Conservation (phyloP, 2,329 filamentous ascomycete genomes). For the Ophiostoma quercus region DNA sequence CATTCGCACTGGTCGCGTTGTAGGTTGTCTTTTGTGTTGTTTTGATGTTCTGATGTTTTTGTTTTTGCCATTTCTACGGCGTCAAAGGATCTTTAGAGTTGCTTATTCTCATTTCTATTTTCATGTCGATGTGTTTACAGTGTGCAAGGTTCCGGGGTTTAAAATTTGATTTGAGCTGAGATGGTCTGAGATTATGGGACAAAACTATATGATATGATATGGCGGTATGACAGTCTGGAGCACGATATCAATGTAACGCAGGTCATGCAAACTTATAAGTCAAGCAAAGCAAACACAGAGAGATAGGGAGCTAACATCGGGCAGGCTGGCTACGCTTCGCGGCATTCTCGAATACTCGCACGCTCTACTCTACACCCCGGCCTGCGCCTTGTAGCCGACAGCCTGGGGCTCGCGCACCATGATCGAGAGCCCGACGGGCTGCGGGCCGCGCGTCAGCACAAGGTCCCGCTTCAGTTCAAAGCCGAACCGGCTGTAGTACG, state of each 20-base stretch:
- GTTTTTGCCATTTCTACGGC: neutral
- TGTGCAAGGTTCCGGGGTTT: neutral
- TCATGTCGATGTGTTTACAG: neutral
- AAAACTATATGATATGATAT: neutral
- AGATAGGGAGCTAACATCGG: neutral
- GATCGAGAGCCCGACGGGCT: conserved; percentile 64
- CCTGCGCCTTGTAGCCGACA: conserved; percentile 27
- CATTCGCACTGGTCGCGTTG: conserved; percentile 44
- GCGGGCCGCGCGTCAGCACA: conserved; percentile 52
- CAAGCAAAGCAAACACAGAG: neutral
- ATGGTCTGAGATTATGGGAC: neutral
- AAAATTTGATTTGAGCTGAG: neutral
- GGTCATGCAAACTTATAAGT: neutral
- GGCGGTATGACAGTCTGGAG: neutral
- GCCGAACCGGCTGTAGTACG: conserved; percentile 70
- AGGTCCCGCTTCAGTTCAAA: conserved; percentile 63
- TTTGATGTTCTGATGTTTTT: neutral
- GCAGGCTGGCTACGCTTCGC: neutral
- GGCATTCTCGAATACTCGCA: neutral
- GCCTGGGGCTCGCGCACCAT: conserved; percentile 70
- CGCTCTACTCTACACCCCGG: neutral
- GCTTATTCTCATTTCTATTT: neutral
- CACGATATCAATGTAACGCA: neutral
- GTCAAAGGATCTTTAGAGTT: neutral
- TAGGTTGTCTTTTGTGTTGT: neutral